A percentile compares a stretch with the other conserved stretches of the same genome.
Evolutionary conservation across 176 grass and related monocot species (phyloP).

Genomic region (Ampelocalamus luodianensis): DNA sequence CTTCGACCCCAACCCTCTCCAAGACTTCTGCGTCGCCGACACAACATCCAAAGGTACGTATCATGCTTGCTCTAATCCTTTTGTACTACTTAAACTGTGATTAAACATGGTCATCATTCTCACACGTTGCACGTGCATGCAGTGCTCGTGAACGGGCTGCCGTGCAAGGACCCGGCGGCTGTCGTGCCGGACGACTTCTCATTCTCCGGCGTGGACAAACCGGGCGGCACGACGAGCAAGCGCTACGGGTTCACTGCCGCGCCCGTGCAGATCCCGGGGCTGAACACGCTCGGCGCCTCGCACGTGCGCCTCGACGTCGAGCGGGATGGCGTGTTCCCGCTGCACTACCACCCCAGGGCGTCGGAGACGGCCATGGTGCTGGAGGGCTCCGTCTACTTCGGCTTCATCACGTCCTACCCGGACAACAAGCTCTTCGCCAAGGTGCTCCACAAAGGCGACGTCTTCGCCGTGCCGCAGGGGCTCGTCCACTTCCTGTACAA

Average conservation of each 20-base stretch:
- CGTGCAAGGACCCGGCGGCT: conserved; percentile 50
- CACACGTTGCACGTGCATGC: not conserved
- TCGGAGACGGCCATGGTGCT: conserved; percentile 56
- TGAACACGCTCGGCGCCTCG: conserved; percentile 54
- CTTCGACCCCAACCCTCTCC: conserved; percentile 59
- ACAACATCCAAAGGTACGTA: conserved; percentile 37
- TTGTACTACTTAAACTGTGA: not conserved
- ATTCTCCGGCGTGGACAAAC: conserved; percentile 43
- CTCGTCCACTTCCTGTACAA: conserved; percentile 69
- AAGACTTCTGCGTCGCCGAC: conserved; percentile 58
- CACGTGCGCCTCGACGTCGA: conserved; percentile 45
- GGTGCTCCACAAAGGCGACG: conserved; percentile 59
- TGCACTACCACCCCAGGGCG: conserved; percentile 66
- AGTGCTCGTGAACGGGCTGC: conserved; percentile 52
- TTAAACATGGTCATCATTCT: too few species aligned
- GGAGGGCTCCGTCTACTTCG: conserved; percentile 59
- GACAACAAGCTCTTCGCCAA: conserved; percentile 52
- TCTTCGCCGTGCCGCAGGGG: conserved; percentile 67
- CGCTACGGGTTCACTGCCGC: conserved; percentile 42
- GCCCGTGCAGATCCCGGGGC: conserved; percentile 41
- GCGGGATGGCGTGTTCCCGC: conserved; percentile 38
- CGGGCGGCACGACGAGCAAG: conserved; percentile 22
- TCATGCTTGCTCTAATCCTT: not conserved
- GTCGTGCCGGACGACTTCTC: conserved; percentile 49
- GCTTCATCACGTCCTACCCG: conserved; percentile 62